Percentiles rank a stretch among this genome's conserved stretches.
Conservation (phyloP, 805 yeast genomes). For the Wickerhamomyces silvicola region DNA sequence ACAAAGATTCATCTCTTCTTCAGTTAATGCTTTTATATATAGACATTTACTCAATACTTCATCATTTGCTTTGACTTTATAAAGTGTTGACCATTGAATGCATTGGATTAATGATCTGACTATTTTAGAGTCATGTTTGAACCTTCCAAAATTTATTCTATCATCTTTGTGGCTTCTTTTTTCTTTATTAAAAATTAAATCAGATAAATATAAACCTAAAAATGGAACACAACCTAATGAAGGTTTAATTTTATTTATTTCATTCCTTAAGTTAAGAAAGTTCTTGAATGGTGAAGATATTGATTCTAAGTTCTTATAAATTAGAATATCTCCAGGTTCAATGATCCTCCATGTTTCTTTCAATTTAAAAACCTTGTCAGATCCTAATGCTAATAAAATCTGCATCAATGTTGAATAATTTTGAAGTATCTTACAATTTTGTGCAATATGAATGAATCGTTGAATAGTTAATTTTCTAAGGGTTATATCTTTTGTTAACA, state of each 20-base stretch:
- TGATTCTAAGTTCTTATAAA: constrained; percentile 61
- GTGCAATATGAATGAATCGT: constrained; percentile 83
- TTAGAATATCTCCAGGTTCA: constrained; percentile 63
- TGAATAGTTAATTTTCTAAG: constrained; percentile 68
- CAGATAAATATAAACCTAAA: constrained; percentile 79
- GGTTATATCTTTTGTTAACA: constrained; percentile 54
- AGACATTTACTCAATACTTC: constrained; percentile 79
- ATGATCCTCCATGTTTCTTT: constrained; percentile 69
- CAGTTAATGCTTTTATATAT: constrained; percentile 67
- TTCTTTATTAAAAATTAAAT: constrained; percentile 61
- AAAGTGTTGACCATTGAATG: constrained; percentile 79
- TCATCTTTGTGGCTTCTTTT: constrained; percentile 27
- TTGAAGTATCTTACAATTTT: constrained; percentile 62
- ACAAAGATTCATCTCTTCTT: constrained; percentile 58
- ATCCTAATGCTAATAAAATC: constrained; percentile 71
- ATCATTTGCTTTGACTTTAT: constrained; percentile 46
- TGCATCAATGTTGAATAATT: constrained; percentile 88
- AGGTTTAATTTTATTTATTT: constrained; percentile 53
- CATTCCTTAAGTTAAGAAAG: constrained; percentile 59
- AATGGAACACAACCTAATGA: constrained; percentile 84
- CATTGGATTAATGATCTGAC: constrained; percentile 72
- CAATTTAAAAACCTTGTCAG: constrained; percentile 52
- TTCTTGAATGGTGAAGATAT: constrained; percentile 71
- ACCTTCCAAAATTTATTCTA: constrained; percentile 67
- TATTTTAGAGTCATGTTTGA: constrained; percentile 66